Conservation (phyloP, 345 rosid species). For the Crucihimalaya himalaica region DNA sequence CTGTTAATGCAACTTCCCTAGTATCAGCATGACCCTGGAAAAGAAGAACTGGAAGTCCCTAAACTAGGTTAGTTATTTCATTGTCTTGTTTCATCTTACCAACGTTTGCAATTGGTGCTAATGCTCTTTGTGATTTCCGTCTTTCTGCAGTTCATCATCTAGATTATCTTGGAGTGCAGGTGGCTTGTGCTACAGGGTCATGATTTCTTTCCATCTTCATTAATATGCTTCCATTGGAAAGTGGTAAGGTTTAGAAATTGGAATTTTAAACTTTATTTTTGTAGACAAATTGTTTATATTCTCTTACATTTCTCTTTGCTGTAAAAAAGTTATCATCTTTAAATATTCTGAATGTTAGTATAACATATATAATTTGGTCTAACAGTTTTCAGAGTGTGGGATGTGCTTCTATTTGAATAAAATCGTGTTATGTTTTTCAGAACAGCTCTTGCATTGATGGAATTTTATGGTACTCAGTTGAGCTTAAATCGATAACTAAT, state of each 20-base stretch:
- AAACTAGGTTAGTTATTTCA: constrained; percentile 68
- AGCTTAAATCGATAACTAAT: no score
- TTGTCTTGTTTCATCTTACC: neutral
- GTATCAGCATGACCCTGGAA: constrained; percentile 72
- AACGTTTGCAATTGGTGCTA: constrained; percentile 4
- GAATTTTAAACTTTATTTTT: constrained; percentile 3
- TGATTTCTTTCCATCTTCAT: constrained; percentile 99
- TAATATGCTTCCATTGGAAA: constrained; percentile 99
- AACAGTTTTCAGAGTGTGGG: constrained; percentile 98
- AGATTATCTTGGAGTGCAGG: constrained; percentile 94
- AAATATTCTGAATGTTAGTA: neutral
- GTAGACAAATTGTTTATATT: neutral
- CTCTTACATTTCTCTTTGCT: neutral
- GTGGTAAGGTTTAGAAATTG: constrained; percentile 80
- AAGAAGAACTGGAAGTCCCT: constrained; percentile 94
- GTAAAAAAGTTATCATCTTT: neutral
- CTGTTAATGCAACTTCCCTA: constrained; percentile 37
- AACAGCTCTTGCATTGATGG: constrained; percentile 96
- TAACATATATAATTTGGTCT: neutral
- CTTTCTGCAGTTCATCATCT: constrained; percentile 83
- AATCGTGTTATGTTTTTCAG: constrained; percentile 93
- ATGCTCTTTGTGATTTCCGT: constrained; percentile 31
- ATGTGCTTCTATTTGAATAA: constrained; percentile 95
- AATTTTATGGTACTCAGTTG: constrained; percentile 82
- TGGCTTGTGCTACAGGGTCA: constrained; percentile 95